A percentile compares a stretch with the other conserved stretches of the same genome.
These are phyloP conservation scores for Ceratobasidium papillatum DNA, from an alignment of 1,284 basidiomycete genomes.

Conservation along the genomic window DNA sequence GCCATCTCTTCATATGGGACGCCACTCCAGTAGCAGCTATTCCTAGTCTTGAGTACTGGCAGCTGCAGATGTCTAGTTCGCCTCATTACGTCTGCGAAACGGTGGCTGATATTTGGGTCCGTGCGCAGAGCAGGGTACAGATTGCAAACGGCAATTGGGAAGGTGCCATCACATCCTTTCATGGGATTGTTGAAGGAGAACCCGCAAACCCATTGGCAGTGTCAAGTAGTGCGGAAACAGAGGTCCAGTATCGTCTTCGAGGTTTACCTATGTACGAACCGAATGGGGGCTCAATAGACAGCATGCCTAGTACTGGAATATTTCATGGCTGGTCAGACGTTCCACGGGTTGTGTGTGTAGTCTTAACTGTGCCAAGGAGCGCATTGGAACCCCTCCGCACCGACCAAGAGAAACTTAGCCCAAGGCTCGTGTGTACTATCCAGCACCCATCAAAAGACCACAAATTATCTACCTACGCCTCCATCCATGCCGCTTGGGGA, in stretches of 20 bases:
- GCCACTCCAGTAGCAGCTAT: no score
- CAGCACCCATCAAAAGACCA: not conserved
- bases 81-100: no score
- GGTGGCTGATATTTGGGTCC: no score
- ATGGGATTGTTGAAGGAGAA: no score
- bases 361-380: not conserved
- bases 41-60: not conserved
- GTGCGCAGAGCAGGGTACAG: no score
- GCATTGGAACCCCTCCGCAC: not conserved
- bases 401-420: not conserved
- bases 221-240: no score
- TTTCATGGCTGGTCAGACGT: slow-evolving; percentile 7
- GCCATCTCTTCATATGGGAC: slow-evolving; percentile 14
- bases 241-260: not conserved
- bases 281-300: not conserved
- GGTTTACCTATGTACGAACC: slow-evolving; percentile 8
- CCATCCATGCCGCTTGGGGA: slow-evolving; percentile 20
- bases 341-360: slow-evolving; percentile 21
- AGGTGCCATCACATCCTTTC: no score
- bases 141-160: no score
- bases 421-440: not conserved
- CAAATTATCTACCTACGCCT: slow-evolving; percentile 12
- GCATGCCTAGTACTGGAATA: not conserved
- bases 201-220: no score
- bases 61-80: no score